A percentile compares a stretch with the other conserved stretches of the same genome.
Conservation (phyloP, 345 rosid genomes). For the Ailanthus altissimus region DNA sequence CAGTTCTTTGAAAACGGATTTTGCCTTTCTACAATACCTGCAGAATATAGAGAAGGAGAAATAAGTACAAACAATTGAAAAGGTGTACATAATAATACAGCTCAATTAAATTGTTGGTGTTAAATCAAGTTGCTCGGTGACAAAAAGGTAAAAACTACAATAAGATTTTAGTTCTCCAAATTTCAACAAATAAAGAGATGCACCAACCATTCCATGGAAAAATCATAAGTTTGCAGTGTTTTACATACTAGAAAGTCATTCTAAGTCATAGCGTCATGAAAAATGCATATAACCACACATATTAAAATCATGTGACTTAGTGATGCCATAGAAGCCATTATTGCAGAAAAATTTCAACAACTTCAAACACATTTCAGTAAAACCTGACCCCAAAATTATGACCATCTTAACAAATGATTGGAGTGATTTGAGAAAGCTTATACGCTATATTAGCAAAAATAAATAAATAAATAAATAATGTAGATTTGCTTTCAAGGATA, state of each 20-base stretch:
- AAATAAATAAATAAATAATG: too few relatives aligned
- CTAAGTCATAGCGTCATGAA: background rate
- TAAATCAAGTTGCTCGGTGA: background rate
- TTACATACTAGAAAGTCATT: background rate
- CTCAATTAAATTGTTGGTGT: background rate
- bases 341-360: background rate
- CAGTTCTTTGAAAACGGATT: slow-evolving; percentile 78
- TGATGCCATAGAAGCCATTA: background rate
- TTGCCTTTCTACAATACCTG: slow-evolving; percentile 84
- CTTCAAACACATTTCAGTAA: background rate
- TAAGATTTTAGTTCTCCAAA: background rate
- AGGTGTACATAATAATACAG: background rate
- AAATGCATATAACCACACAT: background rate
- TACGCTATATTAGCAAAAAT: background rate
- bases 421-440: background rate
- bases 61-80: slow-evolving; percentile 18
- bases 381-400: background rate
- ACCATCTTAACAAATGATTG: too few relatives aligned
- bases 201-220: background rate
- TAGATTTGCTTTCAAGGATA: background rate
- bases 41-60: slow-evolving; percentile 15
- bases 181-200: background rate
- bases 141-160: background rate
- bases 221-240: background rate
- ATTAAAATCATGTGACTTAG: background rate